Evolutionary conservation across 2,329 filamentous ascomycete species (phyloP).

Genomic region (Rutstroemia sp.): DNA sequence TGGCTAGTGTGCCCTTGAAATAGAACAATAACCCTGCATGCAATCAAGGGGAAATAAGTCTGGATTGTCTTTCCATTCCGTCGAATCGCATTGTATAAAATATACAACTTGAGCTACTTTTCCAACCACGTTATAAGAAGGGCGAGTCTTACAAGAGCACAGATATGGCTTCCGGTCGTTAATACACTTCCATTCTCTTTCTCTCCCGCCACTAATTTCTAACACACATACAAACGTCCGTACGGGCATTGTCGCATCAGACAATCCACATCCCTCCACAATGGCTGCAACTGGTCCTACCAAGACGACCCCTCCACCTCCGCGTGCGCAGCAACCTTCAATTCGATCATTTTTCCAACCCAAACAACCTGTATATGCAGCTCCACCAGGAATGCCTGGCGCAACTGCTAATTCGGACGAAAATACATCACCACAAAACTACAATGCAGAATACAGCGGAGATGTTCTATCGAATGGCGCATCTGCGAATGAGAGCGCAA

Average conservation of each 20-base stretch:
- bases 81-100: neutral
- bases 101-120: neutral
- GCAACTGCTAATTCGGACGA: neutral
- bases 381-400: conserved; percentile 29
- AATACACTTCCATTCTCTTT: neutral
- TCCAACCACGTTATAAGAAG: no score
- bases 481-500: no score
- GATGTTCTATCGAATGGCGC: no score
- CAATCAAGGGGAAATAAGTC: neutral
- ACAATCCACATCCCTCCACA: neutral
- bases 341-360: conserved; percentile 58
- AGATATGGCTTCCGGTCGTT: neutral
- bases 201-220: no score
- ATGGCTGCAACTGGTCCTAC: neutral
- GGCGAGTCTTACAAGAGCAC: neutral
- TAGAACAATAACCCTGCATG: neutral
- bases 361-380: conserved; percentile 37
- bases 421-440: neutral
- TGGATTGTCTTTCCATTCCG: neutral
- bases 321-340: conserved; percentile 38
- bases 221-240: no score
- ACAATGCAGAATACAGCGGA: no score
- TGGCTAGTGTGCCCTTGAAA: neutral
- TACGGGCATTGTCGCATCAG: neutral
- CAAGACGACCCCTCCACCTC: conserved; percentile 6